Evolutionary conservation across 805 yeast species (phyloP).

Genomic region (Ogataea dorogensis): DNA sequence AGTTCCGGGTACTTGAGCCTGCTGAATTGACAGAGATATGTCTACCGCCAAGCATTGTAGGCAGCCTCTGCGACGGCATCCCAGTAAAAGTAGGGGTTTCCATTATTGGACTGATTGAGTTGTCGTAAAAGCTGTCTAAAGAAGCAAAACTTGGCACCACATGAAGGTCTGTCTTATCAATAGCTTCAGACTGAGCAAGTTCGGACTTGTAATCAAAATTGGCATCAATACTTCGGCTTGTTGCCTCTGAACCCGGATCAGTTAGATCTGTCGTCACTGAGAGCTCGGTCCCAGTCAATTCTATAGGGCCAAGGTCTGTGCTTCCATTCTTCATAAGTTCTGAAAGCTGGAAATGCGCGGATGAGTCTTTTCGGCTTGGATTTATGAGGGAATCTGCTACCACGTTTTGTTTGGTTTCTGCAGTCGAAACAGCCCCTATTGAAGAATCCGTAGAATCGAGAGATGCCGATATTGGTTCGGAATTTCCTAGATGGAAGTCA

Average conservation of each 20-base stretch:
- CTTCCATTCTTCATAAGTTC: constrained; percentile 19
- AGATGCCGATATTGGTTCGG: constrained; percentile 22
- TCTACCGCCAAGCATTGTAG: constrained; percentile 7
- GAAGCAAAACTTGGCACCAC: constrained; percentile 77
- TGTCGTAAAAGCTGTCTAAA: constrained; percentile 60
- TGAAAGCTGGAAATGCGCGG: constrained; percentile 23
- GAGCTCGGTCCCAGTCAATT: constrained; percentile 14
- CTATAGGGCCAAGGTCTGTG: constrained; percentile 3
- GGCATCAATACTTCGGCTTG: constrained; percentile 1
- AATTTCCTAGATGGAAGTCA: constrained; percentile 8
- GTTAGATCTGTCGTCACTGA: constrained; percentile 13
- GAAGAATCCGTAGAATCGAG: constrained; percentile 34
- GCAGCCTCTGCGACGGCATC: constrained; percentile 14
- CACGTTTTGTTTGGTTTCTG: constrained; percentile 25
- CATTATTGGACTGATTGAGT: constrained; percentile 13
- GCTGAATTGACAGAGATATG: constrained; percentile 8
- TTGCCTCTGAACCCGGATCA: not conserved
- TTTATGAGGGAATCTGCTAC: constrained; percentile 20
- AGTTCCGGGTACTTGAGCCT: constrained; percentile 6
- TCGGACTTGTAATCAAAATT: constrained; percentile 25
- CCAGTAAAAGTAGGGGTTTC: constrained; percentile 9
- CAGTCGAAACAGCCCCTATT: constrained; percentile 20
- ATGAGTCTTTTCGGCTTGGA: constrained; percentile 15
- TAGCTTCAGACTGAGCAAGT: constrained; percentile 11
- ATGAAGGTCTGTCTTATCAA: constrained; percentile 39